Evolutionary conservation across 2,329 filamentous ascomycete genomes (phyloP).

Genomic region (Fusarium sarcochroum): DNA sequence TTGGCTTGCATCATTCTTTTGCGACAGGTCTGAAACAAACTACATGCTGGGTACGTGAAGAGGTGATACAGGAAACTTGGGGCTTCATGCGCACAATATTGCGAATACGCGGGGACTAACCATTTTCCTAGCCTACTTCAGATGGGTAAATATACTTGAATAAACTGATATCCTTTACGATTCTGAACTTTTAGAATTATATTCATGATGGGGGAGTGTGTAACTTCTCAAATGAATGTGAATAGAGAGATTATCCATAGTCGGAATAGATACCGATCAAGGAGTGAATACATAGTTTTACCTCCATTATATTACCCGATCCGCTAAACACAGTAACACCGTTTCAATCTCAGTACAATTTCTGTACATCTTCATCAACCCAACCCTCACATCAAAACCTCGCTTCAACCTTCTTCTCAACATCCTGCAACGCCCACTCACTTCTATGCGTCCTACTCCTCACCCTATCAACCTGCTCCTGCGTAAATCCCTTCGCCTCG

Average conservation of each 20-base stretch:
- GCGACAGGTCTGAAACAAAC: not conserved
- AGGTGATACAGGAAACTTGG: not conserved
- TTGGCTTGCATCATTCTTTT: not conserved
- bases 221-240: too few species aligned
- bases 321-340: too few species aligned
- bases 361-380: not conserved
- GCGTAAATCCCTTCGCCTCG: constrained; percentile 89
- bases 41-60: not conserved
- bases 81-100: not conserved
- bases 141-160: too few species aligned
- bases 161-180: not conserved
- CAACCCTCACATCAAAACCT: constrained; percentile 47
- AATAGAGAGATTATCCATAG: too few species aligned
- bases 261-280: too few species aligned
- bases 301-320: too few species aligned
- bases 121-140: too few species aligned
- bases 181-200: too few species aligned
- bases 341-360: too few species aligned
- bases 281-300: too few species aligned
- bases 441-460: constrained; percentile 76
- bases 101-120: too few species aligned
- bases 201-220: too few species aligned
- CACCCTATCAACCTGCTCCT: constrained; percentile 77
- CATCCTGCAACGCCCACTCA: constrained; percentile 84
- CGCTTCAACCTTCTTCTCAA: constrained; percentile 58